Base-by-base conservation (phyloP, 2,329 filamentous ascomycete species). In the Fusarium xyrophilum region DNA sequence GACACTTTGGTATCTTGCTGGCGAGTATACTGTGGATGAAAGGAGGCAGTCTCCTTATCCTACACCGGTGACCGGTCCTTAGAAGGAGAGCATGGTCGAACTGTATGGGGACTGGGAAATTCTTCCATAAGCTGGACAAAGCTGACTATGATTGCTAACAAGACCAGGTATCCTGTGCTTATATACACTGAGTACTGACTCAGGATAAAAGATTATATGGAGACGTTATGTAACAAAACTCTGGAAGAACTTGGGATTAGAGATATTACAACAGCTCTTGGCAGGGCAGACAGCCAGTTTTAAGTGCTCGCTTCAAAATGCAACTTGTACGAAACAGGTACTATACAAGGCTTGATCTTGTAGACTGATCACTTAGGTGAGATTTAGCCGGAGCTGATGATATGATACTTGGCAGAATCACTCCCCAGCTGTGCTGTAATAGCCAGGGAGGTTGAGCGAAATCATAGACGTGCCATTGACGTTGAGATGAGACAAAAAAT, bases 141-240 rank as follows among this genome's bases (percentile, higher is more conserved):
- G 15, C 27, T 33, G 19, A 10, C 6, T 28, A 14, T 13, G 2
- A 17, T 33, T 56, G 56, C 39, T 60, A 46, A 65, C 21, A 3
- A 21, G 15, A 14, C 35, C 19, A 60, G 39, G 25, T 65, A 64
- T 30, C 25, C 60, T 23, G 15, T 47, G 1, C 7, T 60, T 13
- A 60, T 64, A 28, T 51, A 42, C 17, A 64, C 63, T 2, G 54
- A 60, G 39, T 28, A 64, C 63, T 2, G 54, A 60, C 35, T 28
- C 39, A 7, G 39, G 50, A 17, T 25, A 40, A 12, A 42, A 38
- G 27, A 65, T 53, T 46, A 52, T 46, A 52, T 15, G 4, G 56
- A 60, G 25, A 65, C 39, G 15, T 4, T 65, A 21, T 53, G 56
- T 55, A 39, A 25, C n/a, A 51, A 48, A 21, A 19, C 23, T 5